Evolutionary conservation across 331 rosid species (phyloP).

Genomic region (Arachis monticola): DNA sequence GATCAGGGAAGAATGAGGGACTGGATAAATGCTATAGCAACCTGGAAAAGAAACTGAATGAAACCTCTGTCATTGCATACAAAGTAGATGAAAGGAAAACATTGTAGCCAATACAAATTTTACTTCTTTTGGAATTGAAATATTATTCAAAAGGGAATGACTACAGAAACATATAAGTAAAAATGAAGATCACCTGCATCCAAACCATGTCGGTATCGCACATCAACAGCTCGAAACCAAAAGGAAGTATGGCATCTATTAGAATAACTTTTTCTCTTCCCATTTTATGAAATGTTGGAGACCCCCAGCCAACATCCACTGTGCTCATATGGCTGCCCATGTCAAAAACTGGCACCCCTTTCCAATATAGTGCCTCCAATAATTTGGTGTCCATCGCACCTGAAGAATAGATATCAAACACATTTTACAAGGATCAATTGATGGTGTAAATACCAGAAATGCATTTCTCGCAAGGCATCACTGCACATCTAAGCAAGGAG

Average conservation of each 20-base stretch:
- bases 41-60: constrained; percentile 11
- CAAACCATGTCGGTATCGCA: constrained; percentile 99
- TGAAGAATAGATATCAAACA: constrained; percentile 44
- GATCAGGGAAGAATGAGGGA: constrained; percentile 1
- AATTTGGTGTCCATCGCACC: constrained; percentile 95
- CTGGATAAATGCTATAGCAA: constrained; percentile 18
- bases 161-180: constrained; percentile 9
- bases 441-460: neutral
- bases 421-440: constrained; percentile 36
- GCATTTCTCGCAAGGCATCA: too few species aligned
- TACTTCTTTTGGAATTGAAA: constrained; percentile 9
- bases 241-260: constrained; percentile 78
- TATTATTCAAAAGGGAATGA: constrained; percentile 17
- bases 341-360: constrained; percentile 94
- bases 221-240: constrained; percentile 85
- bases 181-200: constrained; percentile 70
- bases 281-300: constrained; percentile 92
- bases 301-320: constrained; percentile 94
- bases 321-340: constrained; percentile 98
- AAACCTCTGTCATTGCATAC: constrained; percentile 7
- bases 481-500: constrained; percentile 12
- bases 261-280: constrained; percentile 94
- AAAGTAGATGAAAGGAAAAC: constrained; percentile 15
- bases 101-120: constrained; percentile 18
- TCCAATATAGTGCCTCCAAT: constrained; percentile 92